Conservation (phyloP, 176 grass and related monocot genomes). For the Saccharum spontaneum region DNA sequence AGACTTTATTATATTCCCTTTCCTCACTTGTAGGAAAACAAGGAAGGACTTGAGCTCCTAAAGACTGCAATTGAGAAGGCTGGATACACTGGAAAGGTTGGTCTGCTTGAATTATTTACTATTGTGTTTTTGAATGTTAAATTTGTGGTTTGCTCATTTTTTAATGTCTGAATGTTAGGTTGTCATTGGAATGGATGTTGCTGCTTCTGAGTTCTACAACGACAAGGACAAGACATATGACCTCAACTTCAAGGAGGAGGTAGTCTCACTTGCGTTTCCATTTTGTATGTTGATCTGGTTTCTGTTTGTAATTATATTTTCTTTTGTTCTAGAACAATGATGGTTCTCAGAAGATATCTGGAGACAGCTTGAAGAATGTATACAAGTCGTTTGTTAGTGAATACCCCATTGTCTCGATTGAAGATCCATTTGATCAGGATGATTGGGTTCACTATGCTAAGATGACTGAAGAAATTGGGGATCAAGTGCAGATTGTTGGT, state of each 20-base stretch:
- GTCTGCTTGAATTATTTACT: neutral
- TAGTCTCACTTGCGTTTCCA: neutral
- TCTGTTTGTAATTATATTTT: neutral
- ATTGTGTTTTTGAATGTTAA: neutral
- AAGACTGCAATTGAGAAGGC: conserved; percentile 92
- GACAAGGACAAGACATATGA: conserved; percentile 82
- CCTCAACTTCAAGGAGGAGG: conserved; percentile 95
- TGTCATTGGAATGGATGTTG: conserved; percentile 97
- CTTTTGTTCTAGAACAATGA: conserved; percentile 61
- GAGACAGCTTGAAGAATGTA: conserved; percentile 72
- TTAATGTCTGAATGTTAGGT: conserved; percentile 42
- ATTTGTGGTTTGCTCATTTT: neutral
- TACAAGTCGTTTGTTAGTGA: conserved; percentile 86
- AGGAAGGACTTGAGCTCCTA: conserved; percentile 91
- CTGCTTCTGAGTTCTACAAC: conserved; percentile 82
- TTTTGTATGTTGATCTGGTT: neutral
- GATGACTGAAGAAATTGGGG: conserved; percentile 82
- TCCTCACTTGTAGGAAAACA: conserved; percentile 63
- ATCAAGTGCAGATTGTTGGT: conserved; percentile 87
- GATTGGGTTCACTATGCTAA: conserved; percentile 89
- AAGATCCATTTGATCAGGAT: conserved; percentile 96
- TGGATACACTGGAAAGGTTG: conserved; percentile 89
- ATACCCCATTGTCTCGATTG: conserved; percentile 92
- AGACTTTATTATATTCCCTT: neutral
- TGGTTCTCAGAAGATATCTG: conserved; percentile 75